Percentiles rank a stretch among this genome's conserved stretches.
Evolutionary conservation across 495 filamentous ascomycete genomes (phyloP).

Genomic region (Podospora pseudopauciseta): DNA sequence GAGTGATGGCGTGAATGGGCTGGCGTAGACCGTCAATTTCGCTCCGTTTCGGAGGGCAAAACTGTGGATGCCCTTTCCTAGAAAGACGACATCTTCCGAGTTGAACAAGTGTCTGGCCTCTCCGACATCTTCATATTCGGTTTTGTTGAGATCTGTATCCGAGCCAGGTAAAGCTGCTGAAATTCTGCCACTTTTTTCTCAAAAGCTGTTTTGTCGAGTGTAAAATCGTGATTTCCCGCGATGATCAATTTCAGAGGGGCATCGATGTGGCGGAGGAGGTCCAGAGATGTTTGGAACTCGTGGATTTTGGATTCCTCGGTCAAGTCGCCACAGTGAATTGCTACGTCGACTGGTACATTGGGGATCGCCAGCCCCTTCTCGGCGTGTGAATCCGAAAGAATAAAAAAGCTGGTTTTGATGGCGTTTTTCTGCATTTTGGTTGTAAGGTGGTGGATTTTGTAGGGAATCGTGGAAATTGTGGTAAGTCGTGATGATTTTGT

Average conservation of each 20-base stretch:
- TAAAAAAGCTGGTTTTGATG: constrained; percentile 43
- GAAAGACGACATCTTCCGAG: constrained; percentile 49
- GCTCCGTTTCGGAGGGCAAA: constrained; percentile 59
- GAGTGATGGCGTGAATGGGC: constrained; percentile 64
- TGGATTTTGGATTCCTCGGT: constrained; percentile 57
- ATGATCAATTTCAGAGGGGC: constrained; percentile 76
- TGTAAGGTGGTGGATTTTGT: not conserved
- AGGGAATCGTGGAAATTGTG: not conserved
- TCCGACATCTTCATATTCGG: constrained; percentile 7
- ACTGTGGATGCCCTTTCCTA: constrained; percentile 60
- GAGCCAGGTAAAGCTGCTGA: not conserved
- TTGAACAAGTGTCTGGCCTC: constrained; percentile 38
- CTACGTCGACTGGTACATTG: constrained; percentile 47
- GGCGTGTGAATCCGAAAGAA: constrained; percentile 64
- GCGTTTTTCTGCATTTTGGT: not conserved
- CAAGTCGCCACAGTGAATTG: constrained; percentile 72
- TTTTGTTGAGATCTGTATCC: not conserved
- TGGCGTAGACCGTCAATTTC: constrained; percentile 61
- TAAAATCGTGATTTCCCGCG: constrained; percentile 76
- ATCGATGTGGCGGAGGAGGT: constrained; percentile 53
- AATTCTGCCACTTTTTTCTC: not conserved
- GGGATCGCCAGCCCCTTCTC: not conserved
- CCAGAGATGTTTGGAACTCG: constrained; percentile 54
- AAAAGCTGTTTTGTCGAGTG: constrained; percentile 52
- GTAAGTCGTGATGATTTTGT: not conserved